Conservation (phyloP, 441 rosid species). For the Viola pubescens region DNA sequence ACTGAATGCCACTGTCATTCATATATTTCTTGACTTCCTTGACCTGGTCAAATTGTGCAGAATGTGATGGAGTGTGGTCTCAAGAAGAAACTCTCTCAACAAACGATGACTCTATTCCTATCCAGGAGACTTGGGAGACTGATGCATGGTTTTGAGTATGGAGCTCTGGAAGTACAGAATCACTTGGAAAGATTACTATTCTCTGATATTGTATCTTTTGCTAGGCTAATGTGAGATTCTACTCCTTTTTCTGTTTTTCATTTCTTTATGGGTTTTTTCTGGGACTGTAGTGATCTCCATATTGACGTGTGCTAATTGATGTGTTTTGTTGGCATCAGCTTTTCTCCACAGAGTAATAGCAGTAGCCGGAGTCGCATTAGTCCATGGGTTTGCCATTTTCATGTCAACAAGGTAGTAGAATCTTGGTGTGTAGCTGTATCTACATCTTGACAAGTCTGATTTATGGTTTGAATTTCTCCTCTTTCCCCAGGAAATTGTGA, state of each 20-base stretch:
- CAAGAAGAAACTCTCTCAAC: slow-evolving; percentile 47
- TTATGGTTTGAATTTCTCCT: slow-evolving; percentile 18
- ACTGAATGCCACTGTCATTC: not conserved
- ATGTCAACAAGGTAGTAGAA: slow-evolving; percentile 53
- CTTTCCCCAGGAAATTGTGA: slow-evolving; percentile 48
- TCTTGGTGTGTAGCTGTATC: slow-evolving; percentile 4
- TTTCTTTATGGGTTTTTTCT: slow-evolving; percentile 3
- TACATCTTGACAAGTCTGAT: slow-evolving; percentile 12
- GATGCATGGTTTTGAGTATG: slow-evolving; percentile 88
- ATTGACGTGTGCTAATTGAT: slow-evolving; percentile 15
- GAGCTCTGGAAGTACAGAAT: slow-evolving; percentile 67
- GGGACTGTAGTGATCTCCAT: slow-evolving; percentile 6
- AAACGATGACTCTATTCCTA: slow-evolving; percentile 60
- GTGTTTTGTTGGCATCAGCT: slow-evolving; percentile 41
- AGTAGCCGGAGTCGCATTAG: slow-evolving; percentile 24
- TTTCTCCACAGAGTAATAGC: slow-evolving; percentile 37
- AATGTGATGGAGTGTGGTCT: slow-evolving; percentile 87
- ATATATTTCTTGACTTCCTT: slow-evolving; percentile 16
- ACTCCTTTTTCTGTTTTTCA: slow-evolving; percentile 5
- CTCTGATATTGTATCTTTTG: slow-evolving; percentile 66
- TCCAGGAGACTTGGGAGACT: slow-evolving; percentile 65
- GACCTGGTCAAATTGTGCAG: slow-evolving; percentile 41
- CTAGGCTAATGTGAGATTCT: slow-evolving; percentile 66
- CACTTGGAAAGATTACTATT: slow-evolving; percentile 66
- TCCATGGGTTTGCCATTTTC: slow-evolving; percentile 94